A percentile compares a stretch with the other conserved stretches of the same genome.
phyloP scores from a whole-genome alignment of 306 rosid species.

The Elaeagnus macrophylla region DNA sequence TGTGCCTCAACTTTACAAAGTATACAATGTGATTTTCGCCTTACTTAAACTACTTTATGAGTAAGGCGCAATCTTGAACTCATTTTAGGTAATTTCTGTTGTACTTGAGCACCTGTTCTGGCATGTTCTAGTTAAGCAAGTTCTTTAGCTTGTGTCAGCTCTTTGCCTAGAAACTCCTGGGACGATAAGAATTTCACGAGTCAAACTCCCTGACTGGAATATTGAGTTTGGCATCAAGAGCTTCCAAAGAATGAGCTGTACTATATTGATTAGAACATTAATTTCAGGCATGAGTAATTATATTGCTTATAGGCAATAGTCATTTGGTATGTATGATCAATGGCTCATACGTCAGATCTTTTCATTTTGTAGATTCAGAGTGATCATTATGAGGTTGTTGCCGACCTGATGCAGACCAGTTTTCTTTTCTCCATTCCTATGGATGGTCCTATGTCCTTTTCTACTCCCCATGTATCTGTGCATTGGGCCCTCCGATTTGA shows the following conservation, averaged over 20 bases:
- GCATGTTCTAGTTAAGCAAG: too few species aligned
- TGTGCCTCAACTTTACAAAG: too few species aligned
- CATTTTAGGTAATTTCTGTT: too few species aligned
- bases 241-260: neutral
- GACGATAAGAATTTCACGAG: neutral
- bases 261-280: neutral
- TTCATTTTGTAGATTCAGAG: slow-evolving; percentile 70
- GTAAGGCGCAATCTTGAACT: too few species aligned
- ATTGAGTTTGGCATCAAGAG: neutral
- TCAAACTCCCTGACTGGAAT: neutral
- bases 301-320: slow-evolving; percentile 2
- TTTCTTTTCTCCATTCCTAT: slow-evolving; percentile 92
- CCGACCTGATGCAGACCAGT: slow-evolving; percentile 89
- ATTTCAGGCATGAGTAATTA: neutral
- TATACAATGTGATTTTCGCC: too few species aligned
- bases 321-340: neutral
- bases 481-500: slow-evolving; percentile 97
- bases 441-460: slow-evolving; percentile 99
- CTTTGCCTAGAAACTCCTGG: neutral
- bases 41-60: too few species aligned
- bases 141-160: too few species aligned
- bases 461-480: slow-evolving; percentile 87
- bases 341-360: neutral
- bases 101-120: too few species aligned
- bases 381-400: slow-evolving; percentile 93